These are phyloP conservation scores for Insectozyma bohioensis DNA, from an alignment of 1,139 yeast genomes.

Conservation along the genomic window DNA sequence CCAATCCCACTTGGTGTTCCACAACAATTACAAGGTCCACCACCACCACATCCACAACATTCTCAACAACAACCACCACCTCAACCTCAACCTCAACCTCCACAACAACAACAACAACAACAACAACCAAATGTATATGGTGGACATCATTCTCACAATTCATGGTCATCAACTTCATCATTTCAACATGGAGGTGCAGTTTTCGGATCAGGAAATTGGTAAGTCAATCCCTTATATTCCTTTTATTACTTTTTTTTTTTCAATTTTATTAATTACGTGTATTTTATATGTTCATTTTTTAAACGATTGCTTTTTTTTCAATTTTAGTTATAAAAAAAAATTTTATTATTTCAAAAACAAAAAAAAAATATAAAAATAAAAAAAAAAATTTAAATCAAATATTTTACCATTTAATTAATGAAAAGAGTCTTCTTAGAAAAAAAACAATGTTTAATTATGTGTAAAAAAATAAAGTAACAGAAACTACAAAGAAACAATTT, in stretches of 20 bases:
- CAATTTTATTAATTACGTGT: too few relatives aligned
- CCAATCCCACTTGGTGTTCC: constrained; percentile 3
- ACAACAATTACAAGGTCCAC: constrained; percentile 2
- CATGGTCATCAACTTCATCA: constrained; percentile 14
- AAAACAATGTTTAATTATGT: too few relatives aligned
- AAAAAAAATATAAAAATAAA: too few relatives aligned
- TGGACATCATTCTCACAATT: constrained; percentile 11
- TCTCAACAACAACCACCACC: constrained; percentile 7
- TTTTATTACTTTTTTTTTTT: background rate
- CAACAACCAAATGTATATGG: constrained; percentile 5
- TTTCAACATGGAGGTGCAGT: constrained; percentile 8
- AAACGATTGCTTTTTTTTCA: too few relatives aligned
- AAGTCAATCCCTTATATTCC: background rate
- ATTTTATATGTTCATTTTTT: too few relatives aligned
- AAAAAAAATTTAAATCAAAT: too few relatives aligned
- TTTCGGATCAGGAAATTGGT: constrained; percentile 12
- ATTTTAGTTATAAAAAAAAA: too few relatives aligned
- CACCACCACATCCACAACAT: constrained; percentile 5
- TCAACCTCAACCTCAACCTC: constrained; percentile 1
- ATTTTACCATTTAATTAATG: too few relatives aligned
- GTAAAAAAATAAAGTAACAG: too few relatives aligned
- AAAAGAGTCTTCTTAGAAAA: too few relatives aligned
- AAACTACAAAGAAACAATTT: too few relatives aligned
- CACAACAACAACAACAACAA: constrained; percentile 5
- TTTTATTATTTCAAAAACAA: too few relatives aligned